These are phyloP conservation scores for Komagataella populi DNA, from an alignment of 805 yeast genomes.

Conservation along the genomic window DNA sequence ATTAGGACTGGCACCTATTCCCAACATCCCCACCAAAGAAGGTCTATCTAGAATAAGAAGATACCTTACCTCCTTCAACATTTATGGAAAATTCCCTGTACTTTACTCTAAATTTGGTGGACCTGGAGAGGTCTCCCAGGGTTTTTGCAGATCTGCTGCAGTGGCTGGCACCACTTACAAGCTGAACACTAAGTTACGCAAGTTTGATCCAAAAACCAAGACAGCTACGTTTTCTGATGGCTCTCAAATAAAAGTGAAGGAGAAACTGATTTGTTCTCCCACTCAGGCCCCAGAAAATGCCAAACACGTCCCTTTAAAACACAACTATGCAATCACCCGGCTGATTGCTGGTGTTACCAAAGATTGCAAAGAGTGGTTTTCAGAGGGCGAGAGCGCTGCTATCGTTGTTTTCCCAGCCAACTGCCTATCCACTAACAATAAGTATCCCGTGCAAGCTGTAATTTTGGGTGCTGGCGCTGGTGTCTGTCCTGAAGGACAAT, in stretches of 20 bases:
- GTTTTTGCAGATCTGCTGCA: conserved; percentile 95
- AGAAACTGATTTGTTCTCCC: conserved; percentile 68
- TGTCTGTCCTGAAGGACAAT: conserved; percentile 74
- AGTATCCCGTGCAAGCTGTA: conserved; percentile 69
- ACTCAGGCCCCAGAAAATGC: conserved; percentile 39
- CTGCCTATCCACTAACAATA: conserved; percentile 53
- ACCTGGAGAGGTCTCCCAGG: conserved; percentile 92
- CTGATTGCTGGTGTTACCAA: conserved; percentile 73
- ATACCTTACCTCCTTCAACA: conserved; percentile 73
- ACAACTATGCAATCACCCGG: conserved; percentile 48
- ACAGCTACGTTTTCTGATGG: conserved; percentile 69
- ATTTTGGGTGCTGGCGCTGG: conserved; percentile 84
- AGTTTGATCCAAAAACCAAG: conserved; percentile 53
- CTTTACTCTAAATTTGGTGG: conserved; percentile 89
- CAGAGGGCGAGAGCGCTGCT: conserved; percentile 71
- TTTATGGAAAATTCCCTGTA: conserved; percentile 91
- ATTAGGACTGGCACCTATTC: conserved; percentile 62
- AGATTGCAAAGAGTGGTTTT: conserved; percentile 87
- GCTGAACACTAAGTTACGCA: conserved; percentile 50
- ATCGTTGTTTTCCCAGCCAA: conserved; percentile 88
- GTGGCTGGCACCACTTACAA: conserved; percentile 95
- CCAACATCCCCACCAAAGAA: conserved; percentile 49
- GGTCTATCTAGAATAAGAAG: conserved; percentile 77
- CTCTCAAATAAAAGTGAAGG: conserved; percentile 57
- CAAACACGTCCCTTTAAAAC: conserved; percentile 26